Percentiles rank a stretch among this genome's conserved stretches.
These are phyloP conservation scores for Rhododendron vialii DNA, from an alignment of 148 eudicot genomes.

Conservation along the genomic window DNA sequence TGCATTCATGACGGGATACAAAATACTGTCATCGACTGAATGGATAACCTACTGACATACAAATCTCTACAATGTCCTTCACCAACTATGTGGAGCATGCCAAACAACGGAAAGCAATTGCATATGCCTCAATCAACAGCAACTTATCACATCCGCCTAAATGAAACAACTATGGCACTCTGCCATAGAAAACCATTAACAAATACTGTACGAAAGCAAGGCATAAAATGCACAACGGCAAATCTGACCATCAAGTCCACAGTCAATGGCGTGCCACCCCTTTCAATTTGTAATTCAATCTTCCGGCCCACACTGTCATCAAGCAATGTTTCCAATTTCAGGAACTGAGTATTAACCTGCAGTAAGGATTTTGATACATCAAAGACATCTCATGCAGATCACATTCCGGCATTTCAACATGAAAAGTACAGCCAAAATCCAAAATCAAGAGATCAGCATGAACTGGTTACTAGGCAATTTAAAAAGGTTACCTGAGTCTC, in stretches of 20 bases:
- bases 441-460: not conserved
- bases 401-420: not conserved
- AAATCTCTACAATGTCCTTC: not conserved
- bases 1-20: not conserved
- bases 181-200: not conserved
- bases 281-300: constrained; percentile 78
- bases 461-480: not conserved
- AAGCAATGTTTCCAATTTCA: constrained; percentile 75
- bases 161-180: not conserved
- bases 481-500: not conserved
- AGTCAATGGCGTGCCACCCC: constrained; percentile 86
- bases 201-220: not conserved
- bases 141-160: not conserved
- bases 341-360: constrained; percentile 94
- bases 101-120: not conserved
- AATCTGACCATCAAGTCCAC: constrained; percentile 59
- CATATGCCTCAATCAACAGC: not conserved
- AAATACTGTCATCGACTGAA: not conserved
- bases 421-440: not conserved
- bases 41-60: not conserved
- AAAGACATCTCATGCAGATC: constrained; percentile 6
- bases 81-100: not conserved
- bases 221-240: not conserved
- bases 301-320: constrained; percentile 75
- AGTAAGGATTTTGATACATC: constrained; percentile 14